phyloP scores from a whole-genome alignment of 2,329 filamentous ascomycete species.

The Coleophoma cylindrospora region DNA sequence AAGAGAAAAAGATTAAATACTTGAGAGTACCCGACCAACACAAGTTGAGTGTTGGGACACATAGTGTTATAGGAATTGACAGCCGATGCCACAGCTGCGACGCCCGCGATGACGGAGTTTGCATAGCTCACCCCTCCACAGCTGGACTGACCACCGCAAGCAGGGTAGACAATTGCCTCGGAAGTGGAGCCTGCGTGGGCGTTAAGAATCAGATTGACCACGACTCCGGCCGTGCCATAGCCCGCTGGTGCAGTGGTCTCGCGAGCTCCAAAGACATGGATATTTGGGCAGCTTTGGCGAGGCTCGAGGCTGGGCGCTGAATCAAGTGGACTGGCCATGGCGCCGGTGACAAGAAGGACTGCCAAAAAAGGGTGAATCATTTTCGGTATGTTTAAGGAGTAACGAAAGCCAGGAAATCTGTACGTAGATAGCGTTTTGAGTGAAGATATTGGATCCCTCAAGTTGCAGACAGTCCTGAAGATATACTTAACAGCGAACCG shows the following conservation, averaged over 20 bases:
- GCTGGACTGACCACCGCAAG: constrained; percentile 53
- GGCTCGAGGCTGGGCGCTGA: background rate
- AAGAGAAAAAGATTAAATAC: constrained; percentile 23
- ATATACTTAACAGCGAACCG: no score
- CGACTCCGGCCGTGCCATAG: constrained; percentile 43
- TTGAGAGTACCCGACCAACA: constrained; percentile 60
- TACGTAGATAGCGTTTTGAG: no score
- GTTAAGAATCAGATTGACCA: constrained; percentile 44
- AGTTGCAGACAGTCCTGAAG: no score
- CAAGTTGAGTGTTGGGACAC: constrained; percentile 52
- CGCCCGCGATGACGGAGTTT: constrained; percentile 52
- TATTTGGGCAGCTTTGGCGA: constrained; percentile 30
- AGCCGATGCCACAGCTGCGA: constrained; percentile 50
- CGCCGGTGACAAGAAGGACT: background rate
- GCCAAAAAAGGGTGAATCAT: constrained; percentile 1
- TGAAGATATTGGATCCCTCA: no score
- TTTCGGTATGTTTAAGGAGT: background rate
- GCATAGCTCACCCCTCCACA: constrained; percentile 58
- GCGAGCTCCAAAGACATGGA: constrained; percentile 46
- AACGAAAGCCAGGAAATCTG: background rate
- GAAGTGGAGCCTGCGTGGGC: constrained; percentile 45
- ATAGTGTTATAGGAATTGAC: constrained; percentile 52
- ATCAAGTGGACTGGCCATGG: constrained; percentile 1
- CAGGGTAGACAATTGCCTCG: constrained; percentile 53
- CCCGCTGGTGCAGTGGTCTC: constrained; percentile 43